Evolutionary conservation across 352 stramenopile species (phyloP), one percentile per base, ranked within the genome.

Genomic region (Phytophthora lateralis): DNA sequence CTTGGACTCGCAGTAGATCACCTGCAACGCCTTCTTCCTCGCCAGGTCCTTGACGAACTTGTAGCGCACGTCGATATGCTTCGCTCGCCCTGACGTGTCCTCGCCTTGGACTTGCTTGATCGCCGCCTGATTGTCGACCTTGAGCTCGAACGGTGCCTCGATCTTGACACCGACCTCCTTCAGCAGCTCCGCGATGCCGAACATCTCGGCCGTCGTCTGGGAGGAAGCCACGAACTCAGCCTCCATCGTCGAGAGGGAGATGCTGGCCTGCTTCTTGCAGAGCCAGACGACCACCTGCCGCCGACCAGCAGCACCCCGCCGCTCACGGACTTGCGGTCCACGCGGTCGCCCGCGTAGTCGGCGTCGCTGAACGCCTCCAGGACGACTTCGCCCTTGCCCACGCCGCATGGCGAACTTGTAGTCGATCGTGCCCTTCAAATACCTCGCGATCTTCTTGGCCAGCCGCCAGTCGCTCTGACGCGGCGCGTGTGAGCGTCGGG

Each of bases 291-390:
- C 18, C 39, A 46, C 18, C 8, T 24, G 6, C 39, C 18, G 9
- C 20, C 20, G 32, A 37, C 12, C 10, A 12, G 32, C 9, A 37
- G 9, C 12, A 37, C 11, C 5, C 32, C 32, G 0, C 32, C 32
- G 32, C 32, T 37, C 12, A n/a, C 32, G 2, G 32, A 37, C 32
- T 37, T 37, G 11, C 12, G 11, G 32, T 37, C 32, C 32, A 6
- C 11, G 11, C 55, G 57, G 53, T 73, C 57, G 2, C 20, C 70
- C 1, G 65, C 61, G 30, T 55, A 70, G 29, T 73, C 61, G 0
- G 57, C 53, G 29, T 78, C 62, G 6, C 55, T 73, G 39, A 54
- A 76, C 3, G 1, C 26, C 11, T 65, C 54, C 0, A 73, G 20
- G 0, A 35, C 3, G 3, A 72, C n/a, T 17, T 8, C 14, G 24